Evolutionary conservation across 441 rosid genomes (phyloP), one percentile per base, ranked within the genome.

Genomic region (Mallotus repandus): DNA sequence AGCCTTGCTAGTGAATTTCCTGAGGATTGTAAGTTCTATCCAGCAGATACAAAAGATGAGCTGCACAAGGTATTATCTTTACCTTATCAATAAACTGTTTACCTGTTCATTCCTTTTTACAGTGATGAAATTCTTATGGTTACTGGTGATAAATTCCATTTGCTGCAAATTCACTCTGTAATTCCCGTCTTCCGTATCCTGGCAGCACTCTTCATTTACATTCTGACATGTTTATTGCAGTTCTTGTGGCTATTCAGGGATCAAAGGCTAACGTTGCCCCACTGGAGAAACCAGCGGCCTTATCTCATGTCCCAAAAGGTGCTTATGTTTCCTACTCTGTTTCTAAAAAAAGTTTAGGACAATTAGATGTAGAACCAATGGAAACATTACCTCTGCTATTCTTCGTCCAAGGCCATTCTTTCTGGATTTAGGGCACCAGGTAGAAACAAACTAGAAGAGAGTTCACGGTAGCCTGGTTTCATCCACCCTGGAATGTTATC

Each of bases 11-110:
- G 92, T 72, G 93, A 89, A 75, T 91, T 95, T 79, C 97, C 97
- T 10, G 91, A 89, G 80, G 97, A 95, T 78, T 91, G 98, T 63
- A 91, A 87, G 82, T 93, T 90, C 81, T 89, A 79, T 83, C 86
- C 91, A 25, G 97, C 94, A 64, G 97, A 95, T 83, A 89, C 96
- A n/a, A 88, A 79, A 83, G 97, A 91, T 70, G 99, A 95, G 63
- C 81, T 95, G 89, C 97, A 88, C 78, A 93, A 95, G 98, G 99
- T 95, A 78, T 52, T 58, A 49, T 61, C 15, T 32, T 18, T 67
- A 13, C 21, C 35, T 64, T 46, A 54, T 52, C 32, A 32, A 48
- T 21, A 52, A 38, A 41, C 9, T 53, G 13, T 1, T 29, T 29
- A 38, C 41, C 41, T 56, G 32, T 56, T 68, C 25, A 7, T 38